Evolutionary conservation across 2,329 filamentous ascomycete genomes (phyloP).

Genomic region (Monosporascus sp.): DNA sequence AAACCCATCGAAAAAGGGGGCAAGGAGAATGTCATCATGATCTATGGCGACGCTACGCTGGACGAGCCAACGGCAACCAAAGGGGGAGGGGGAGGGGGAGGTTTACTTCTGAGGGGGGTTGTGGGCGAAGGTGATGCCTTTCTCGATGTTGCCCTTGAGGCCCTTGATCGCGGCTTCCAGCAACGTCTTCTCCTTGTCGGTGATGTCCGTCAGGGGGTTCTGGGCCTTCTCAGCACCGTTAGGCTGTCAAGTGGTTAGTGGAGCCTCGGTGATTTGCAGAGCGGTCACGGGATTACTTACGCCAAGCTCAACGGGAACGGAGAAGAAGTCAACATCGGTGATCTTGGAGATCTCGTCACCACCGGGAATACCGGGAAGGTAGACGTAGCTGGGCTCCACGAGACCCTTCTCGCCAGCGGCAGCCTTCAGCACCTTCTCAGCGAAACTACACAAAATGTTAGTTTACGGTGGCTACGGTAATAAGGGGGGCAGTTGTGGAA

Average conservation of each 20-base stretch:
- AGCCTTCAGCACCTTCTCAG: constrained; percentile 89
- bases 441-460: constrained; percentile 56
- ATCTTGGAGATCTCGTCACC: constrained; percentile 81
- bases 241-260: constrained; percentile 45
- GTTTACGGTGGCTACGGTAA: not conserved
- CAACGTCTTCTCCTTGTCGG: constrained; percentile 84
- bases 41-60: constrained; percentile 8
- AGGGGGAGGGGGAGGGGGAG: constrained; percentile 26
- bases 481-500: not conserved
- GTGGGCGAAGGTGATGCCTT: constrained; percentile 86
- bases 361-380: constrained; percentile 83
- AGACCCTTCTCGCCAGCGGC: constrained; percentile 85
- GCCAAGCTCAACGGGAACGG: constrained; percentile 89
- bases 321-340: constrained; percentile 89
- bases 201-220: constrained; percentile 72
- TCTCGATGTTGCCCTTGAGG: constrained; percentile 87
- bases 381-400: constrained; percentile 91
- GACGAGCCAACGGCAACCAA: constrained; percentile 10
- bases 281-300: constrained; percentile 50
- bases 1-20: not conserved
- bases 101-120: constrained; percentile 85
- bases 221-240: constrained; percentile 80
- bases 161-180: constrained; percentile 70
- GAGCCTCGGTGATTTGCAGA: constrained; percentile 3
- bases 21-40: not conserved